Conservation (phyloP, 768 basidiomycete species). For the Podaxis sp. region DNA sequence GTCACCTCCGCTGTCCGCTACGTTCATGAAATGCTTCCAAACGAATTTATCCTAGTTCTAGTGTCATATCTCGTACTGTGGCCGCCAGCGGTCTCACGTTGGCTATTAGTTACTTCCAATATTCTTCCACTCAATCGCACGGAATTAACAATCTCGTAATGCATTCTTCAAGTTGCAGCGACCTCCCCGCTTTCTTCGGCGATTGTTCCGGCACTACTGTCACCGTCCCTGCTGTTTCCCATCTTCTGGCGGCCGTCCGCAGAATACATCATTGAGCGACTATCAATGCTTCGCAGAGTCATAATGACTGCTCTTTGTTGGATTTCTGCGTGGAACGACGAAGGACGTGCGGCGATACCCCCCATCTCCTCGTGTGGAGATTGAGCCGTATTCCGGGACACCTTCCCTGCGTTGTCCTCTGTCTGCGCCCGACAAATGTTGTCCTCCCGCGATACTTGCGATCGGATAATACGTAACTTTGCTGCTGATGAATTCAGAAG, state of each 20-base stretch:
- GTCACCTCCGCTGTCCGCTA: background rate
- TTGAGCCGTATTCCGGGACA: background rate
- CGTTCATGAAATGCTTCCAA: background rate
- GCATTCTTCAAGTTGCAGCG: background rate
- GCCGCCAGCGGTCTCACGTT: background rate
- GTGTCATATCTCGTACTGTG: background rate
- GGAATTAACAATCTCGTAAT: slow-evolving; percentile 4
- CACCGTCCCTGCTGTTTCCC: background rate
- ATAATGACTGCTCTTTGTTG: background rate
- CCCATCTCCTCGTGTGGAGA: background rate
- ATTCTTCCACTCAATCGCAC: background rate
- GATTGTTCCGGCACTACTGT: background rate
- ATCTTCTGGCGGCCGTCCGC: background rate
- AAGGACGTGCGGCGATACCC: background rate
- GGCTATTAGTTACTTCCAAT: background rate
- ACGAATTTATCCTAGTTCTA: background rate
- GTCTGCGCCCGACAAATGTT: background rate
- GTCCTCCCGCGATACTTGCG: background rate
- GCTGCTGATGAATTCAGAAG: background rate
- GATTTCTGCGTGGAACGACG: background rate
- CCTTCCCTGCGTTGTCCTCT: background rate
- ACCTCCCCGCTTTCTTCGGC: background rate
- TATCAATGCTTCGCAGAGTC: background rate
- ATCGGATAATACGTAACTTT: background rate
- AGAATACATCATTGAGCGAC: background rate